Evolutionary conservation across 306 rosid genomes (phyloP), one percentile per base, ranked within the genome.

Genomic region (Dalbergia cochinchinensis): DNA sequence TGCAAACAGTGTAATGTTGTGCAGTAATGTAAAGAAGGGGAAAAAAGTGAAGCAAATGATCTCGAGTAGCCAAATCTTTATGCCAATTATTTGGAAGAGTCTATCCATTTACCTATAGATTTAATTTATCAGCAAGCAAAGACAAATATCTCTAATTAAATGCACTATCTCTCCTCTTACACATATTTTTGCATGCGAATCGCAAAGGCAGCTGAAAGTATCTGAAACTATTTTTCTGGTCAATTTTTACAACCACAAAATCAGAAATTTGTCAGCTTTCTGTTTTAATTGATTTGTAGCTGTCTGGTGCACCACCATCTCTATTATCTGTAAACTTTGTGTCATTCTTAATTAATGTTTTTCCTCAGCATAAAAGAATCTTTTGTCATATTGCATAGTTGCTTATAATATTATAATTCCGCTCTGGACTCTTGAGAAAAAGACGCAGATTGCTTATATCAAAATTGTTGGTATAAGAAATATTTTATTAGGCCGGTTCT

Each of bases 71-170:
- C 34, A 19, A 50, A 71, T 50, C 4, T 33, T 60, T 44, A 47
- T 33, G 53, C 11, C 8, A 69, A 71, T 61, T 35, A 69, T 59
- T 45, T 35, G 42, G 33, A n/a, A 18, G 61, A 68, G 63, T 42
- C 14, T 39, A 48, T 16, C 2, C 1, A 0, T 2, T 59, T 79
- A 35, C 73, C 35, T 47, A 71, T 11, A 63, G 59, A 37, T 37
- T 37, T 6, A 37, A 42, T 51, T 39, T 63, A 16, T 31, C 62
- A 31, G 19, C 18, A 53, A 65, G 55, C 65, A 16, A 60, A 45
- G 81, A 58, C 85, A 67, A 74, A 59, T 11, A 58, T 74, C 47
- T 81, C 39, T 15, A 60, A 65, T 81, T 76, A 73, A 79, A 80
- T 54, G 84, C 22, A 31, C 69, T 15, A 5, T 10, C 0, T 42